Base-by-base conservation (phyloP, 768 basidiomycete species). In the Tricholoma terreum region DNA sequence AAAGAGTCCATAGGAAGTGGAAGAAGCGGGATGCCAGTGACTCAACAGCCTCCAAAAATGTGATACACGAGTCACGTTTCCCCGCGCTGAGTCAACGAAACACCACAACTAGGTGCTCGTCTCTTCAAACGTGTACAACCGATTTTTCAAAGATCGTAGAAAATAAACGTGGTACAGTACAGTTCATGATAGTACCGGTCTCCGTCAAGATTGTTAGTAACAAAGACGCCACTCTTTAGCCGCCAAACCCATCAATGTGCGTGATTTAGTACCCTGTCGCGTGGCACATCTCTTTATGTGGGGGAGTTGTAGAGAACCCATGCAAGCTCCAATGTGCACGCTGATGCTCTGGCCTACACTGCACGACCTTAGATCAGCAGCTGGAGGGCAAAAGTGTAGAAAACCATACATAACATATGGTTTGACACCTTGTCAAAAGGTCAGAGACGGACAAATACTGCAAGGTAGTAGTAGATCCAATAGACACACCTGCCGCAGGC, bases 1-100 rank as follows among this genome's bases (percentile, higher is more conserved):
- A 91, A 91, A 10, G 86, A 82, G 69, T 91, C 89, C 89, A 91
- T 90, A 69, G 59, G 69, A 61, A 59, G 60, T 51, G 64, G 62
- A 24, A 31, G 30, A 42, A 43, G 31, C 27, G 33, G 33, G 17
- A 51, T 6, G 9, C n/a, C n/a, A 11, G 21, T 9, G 51, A 38
- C 27, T 15, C 35, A 40, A 19, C 38, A 43, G 31, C 4, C 31
- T 54, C 24, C 19, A 22, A 15, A 22, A 43, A 3, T n/a, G 12
- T 48, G 30, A 21, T 14, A 7, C 14, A 24, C 17, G 17, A 19
- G 24, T 54, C 52, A 40, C 38, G 43, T 42, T 54, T 54, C 52
- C 17, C 1, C 4, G n/a, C 49, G 51, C 51, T 52, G 51, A 52
- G 19, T 52, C 51, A 52, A 19, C 43, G 12, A 17, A 19, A 45